Evolutionary conservation across 768 basidiomycete species (phyloP), one percentile per base, ranked within the genome.

Genomic region (Agrocybe chaxingu): DNA sequence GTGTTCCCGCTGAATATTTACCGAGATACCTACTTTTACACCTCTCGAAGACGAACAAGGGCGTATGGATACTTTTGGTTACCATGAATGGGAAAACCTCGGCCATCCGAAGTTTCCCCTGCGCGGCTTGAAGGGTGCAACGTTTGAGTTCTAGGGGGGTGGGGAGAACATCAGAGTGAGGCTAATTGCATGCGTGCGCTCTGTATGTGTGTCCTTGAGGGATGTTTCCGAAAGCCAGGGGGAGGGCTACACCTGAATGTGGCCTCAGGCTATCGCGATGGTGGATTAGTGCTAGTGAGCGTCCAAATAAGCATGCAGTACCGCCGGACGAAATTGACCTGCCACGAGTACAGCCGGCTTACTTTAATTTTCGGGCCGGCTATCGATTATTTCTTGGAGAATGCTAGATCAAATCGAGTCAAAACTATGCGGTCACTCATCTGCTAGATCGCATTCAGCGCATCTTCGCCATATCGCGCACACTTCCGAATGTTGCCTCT

Each of bases 81-180:
- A 45, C 54, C 55, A 59, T 48, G 52, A 50, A 49, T 45, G 64
- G 64, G 44, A 58, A 68, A 66, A 63, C 61, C 58, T 66, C 63
- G 62, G 63, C 41, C 50, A 47, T 37, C 65, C 66, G 66, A 67
- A 50, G 64, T 64, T 67, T 62, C 52, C 53, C 66, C 66, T 58
- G 34, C 37, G 35, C 44, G 50, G 48, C 47, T 52, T 30, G 41
- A 47, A 50, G 19, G 39, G 46, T 42, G 43, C 38, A 24, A 24
- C 5, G 38, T 46, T 34, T 39, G 40, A 40, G 42, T 45, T 39
- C 34, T 45, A 48, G 47, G 49, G 42, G 46, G 47, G 49, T 8
- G 38, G 12, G 13, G 54, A 49, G 52, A 35, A 42, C 42, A 47
- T 45, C 31, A 50, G 32, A n/a, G 32, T 37, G 36, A 24, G 11